Conservation (phyloP, 2,329 filamentous ascomycete genomes). For the Paraphoma chrysanthemicola region DNA sequence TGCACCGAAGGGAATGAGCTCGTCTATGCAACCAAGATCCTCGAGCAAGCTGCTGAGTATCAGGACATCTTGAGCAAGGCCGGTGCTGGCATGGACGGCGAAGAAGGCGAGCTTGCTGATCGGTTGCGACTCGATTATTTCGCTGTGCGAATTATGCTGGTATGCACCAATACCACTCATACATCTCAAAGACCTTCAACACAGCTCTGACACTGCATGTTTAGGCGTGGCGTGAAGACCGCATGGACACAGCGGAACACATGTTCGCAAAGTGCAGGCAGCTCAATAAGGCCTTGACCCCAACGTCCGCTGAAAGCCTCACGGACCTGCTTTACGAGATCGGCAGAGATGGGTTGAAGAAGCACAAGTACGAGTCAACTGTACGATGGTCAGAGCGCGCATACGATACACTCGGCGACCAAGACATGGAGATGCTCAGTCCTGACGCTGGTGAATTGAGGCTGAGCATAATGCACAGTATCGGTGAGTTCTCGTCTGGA, state of each 20-base stretch:
- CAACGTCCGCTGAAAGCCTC: slow-evolving; percentile 64
- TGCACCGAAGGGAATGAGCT: slow-evolving; percentile 68
- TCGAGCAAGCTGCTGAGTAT: slow-evolving; percentile 70
- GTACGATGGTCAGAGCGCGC: slow-evolving; percentile 78
- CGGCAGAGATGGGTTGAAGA: slow-evolving; percentile 65
- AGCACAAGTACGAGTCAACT: slow-evolving; percentile 63
- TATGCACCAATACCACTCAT: slow-evolving; percentile 48
- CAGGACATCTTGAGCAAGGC: slow-evolving; percentile 33
- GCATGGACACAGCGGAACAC: slow-evolving; percentile 78
- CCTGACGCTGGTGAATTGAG: slow-evolving; percentile 69
- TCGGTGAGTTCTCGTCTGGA: slow-evolving; percentile 34
- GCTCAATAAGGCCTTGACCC: slow-evolving; percentile 51
- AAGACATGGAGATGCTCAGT: slow-evolving; percentile 64
- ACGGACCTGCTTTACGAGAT: slow-evolving; percentile 76
- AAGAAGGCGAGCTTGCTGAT: slow-evolving; percentile 38
- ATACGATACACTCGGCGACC: slow-evolving; percentile 63
- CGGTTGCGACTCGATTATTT: slow-evolving; percentile 68
- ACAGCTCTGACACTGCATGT: neutral
- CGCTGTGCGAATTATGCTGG: slow-evolving; percentile 70
- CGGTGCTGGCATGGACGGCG: slow-evolving; percentile 22
- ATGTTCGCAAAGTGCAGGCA: slow-evolving; percentile 70
- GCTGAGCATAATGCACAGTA: slow-evolving; percentile 68
- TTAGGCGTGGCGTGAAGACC: slow-evolving; percentile 76
- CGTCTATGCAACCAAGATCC: slow-evolving; percentile 64
- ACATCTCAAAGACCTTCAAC: neutral